Conservation (phyloP, 768 basidiomycete genomes). For the Leccinum incarnatum region DNA sequence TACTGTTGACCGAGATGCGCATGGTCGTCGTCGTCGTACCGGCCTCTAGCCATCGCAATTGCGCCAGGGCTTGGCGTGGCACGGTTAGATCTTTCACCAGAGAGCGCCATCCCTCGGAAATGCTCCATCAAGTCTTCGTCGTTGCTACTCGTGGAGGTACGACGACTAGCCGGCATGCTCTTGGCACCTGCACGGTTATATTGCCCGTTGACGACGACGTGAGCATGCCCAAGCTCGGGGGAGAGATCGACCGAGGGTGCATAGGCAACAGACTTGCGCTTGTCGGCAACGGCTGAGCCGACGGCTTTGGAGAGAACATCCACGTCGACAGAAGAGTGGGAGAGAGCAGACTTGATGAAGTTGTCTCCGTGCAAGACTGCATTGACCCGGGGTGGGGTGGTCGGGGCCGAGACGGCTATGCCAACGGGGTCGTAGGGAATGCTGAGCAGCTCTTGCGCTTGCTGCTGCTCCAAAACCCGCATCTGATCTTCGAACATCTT, state of each 20-base stretch:
- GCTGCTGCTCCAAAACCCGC: slow-evolving; percentile 88
- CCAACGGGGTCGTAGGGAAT: slow-evolving; percentile 65
- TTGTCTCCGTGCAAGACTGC: slow-evolving; percentile 62
- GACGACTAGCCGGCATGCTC: slow-evolving; percentile 90
- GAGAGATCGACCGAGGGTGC: slow-evolving; percentile 75
- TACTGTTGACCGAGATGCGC: slow-evolving; percentile 59
- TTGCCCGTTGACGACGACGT: slow-evolving; percentile 45
- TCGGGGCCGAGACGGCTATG: slow-evolving; percentile 85
- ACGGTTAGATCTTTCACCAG: slow-evolving; percentile 56
- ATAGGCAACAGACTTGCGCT: slow-evolving; percentile 85
- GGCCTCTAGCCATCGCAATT: slow-evolving; percentile 48
- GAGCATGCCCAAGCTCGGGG: slow-evolving; percentile 54
- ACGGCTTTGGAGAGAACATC: slow-evolving; percentile 69
- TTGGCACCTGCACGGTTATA: slow-evolving; percentile 77
- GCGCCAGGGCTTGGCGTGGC: slow-evolving; percentile 56
- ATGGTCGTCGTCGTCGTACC: slow-evolving; percentile 59
- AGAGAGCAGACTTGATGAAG: slow-evolving; percentile 40
- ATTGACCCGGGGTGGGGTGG: slow-evolving; percentile 80
- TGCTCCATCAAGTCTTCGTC: slow-evolving; percentile 80
- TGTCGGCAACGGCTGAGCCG: slow-evolving; percentile 64
- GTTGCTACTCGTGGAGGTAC: slow-evolving; percentile 83
- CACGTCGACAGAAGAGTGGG: slow-evolving; percentile 54
- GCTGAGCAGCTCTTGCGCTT: slow-evolving; percentile 78
- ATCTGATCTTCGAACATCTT: slow-evolving; percentile 96
- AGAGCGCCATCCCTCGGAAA: slow-evolving; percentile 67